A percentile compares a stretch with the other conserved stretches of the same genome.
Conservation (phyloP, 345 rosid genomes). For the Noccaea caerulescens region DNA sequence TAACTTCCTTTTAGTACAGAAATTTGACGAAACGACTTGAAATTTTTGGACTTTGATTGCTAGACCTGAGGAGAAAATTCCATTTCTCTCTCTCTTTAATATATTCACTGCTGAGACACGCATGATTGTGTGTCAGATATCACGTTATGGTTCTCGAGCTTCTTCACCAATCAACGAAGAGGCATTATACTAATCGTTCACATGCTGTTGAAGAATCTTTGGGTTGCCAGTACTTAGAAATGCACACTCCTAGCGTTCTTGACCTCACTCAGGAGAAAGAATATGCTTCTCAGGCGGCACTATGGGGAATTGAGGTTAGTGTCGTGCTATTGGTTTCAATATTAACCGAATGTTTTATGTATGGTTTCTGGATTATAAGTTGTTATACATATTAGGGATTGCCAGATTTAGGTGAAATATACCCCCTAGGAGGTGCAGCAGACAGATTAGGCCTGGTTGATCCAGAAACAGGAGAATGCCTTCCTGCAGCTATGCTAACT, state of each 20-base stretch:
- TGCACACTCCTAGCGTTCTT: conserved; percentile 71
- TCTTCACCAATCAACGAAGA: conserved; percentile 62
- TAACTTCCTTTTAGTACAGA: background rate
- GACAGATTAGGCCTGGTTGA: conserved; percentile 90
- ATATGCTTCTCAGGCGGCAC: conserved; percentile 87
- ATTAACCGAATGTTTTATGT: background rate
- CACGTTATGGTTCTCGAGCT: conserved; percentile 85
- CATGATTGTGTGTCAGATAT: conserved; percentile 60
- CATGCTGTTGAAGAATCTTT: conserved; percentile 49
- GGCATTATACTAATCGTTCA: conserved; percentile 49
- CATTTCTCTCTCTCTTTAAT: background rate
- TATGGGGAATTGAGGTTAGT: conserved; percentile 91
- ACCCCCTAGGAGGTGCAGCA: conserved; percentile 90
- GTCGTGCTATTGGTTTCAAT: conserved; percentile 14
- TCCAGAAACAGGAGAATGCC: conserved; percentile 82
- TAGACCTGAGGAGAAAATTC: background rate
- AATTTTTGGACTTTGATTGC: background rate
- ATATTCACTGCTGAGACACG: conserved; percentile 29
- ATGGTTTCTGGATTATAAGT: conserved; percentile 52
- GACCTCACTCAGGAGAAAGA: conserved; percentile 74
- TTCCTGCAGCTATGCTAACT: conserved; percentile 97
- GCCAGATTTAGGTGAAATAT: conserved; percentile 93
- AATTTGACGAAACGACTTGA: background rate
- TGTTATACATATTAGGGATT: conserved; percentile 72
- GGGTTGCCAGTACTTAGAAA: conserved; percentile 66